Base-by-base conservation (phyloP, 495 filamentous ascomycete species). In the Rostrohypoxylon terebratum region DNA sequence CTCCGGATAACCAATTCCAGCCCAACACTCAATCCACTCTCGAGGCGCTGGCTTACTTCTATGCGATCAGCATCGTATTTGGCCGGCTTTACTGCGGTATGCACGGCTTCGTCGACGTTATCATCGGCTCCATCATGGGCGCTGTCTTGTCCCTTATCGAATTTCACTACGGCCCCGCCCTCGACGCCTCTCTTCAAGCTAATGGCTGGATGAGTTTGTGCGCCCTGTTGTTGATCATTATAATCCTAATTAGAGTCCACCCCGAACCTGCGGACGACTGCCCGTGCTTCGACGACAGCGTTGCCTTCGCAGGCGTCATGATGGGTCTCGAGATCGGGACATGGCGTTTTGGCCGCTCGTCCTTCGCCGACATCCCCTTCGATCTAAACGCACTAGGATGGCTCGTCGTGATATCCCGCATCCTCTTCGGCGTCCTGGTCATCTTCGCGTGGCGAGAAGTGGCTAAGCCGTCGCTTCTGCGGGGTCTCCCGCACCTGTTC, bases 191-290 rank as follows among this genome's bases (percentile, higher is more conserved):
- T 82, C 81, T 97, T 31, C 82, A 86, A 55, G 81, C 81, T 10
- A 87, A 85, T 59, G 77, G 80, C 25, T 90, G 86, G 82, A 77
- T 81, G 16, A 87, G 88, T 14, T 87, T 92, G 0, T 75, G 90
- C 9, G 76, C 89, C 14, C 79, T 91, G 18, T 84, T 90, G 3
- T 70, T 94, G 14, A 72, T 89, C 2, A 89, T 96, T 28, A 80
- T 96, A 31, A 77, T 91, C 31, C 81, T 97, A 25, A 91, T 98
- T 34, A 89, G 96, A 51, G 88, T 97, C 18, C 95, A 99, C 79
- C 96, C 96, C 1, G 96, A 99, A 72, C 96, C 96, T 1, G 96
- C 94, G 0, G 96, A 99, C 78, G 92, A 97, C 77, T 99, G 96
- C 74, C 96, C 96, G 14, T 99, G 96, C 77, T 99, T 97, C 77